Evolutionary conservation across 306 rosid species (phyloP).

Genomic region (Begonia loranthoides): DNA sequence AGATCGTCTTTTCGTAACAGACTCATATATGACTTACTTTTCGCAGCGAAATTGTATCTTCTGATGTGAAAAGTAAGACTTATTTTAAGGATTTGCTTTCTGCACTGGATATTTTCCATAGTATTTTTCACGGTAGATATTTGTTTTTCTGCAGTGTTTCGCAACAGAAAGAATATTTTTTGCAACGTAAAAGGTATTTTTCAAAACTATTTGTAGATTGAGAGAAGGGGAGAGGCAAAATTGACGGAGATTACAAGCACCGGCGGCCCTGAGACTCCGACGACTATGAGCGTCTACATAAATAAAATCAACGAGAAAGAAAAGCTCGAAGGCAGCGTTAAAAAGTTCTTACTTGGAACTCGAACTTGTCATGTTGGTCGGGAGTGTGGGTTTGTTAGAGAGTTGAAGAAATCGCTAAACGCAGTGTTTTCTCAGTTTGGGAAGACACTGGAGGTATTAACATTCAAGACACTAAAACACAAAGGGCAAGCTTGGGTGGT

Average conservation of each 20-base stretch:
- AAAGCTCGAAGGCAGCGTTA: conserved; percentile 57
- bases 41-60: no score
- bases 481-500: conserved; percentile 98
- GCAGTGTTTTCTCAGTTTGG: conserved; percentile 97
- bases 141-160: no score
- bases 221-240: neutral
- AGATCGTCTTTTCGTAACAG: no score
- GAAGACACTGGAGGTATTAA: conserved; percentile 77
- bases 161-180: no score
- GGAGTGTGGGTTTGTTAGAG: no score
- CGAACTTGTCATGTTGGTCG: neutral
- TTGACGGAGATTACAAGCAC: conserved; percentile 54
- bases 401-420: conserved; percentile 74
- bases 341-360: no score
- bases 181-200: no score
- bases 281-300: conserved; percentile 76
- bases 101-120: no score
- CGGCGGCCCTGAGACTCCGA: conserved; percentile 29
- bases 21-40: no score
- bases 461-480: conserved; percentile 84
- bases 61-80: no score
- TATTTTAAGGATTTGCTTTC: no score
- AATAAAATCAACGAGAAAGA: conserved; percentile 91
- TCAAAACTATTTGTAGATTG: neutral
- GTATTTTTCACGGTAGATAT: no score